These are phyloP conservation scores for Agarophyton chilense DNA, from an alignment of 23 red algal species.

Conservation along the genomic window DNA sequence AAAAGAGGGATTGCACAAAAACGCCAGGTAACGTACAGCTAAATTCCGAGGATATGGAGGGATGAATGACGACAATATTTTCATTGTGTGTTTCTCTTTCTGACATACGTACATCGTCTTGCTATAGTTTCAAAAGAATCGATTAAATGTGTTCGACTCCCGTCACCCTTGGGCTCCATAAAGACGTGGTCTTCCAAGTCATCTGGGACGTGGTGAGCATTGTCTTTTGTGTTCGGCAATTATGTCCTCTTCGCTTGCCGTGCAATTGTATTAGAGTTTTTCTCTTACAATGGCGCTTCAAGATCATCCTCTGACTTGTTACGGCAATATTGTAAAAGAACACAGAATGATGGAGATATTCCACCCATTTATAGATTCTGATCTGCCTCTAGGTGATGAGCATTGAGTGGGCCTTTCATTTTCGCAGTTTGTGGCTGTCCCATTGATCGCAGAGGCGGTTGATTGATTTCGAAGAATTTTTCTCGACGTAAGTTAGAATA, in stretches of 20 bases:
- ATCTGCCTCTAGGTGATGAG: neutral
- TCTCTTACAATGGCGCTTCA: neutral
- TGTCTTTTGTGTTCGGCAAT: neutral
- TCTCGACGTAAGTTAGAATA: neutral
- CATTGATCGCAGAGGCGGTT: neutral
- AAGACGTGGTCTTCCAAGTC: slow-evolving; percentile 40
- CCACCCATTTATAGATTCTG: neutral
- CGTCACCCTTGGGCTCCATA: slow-evolving; percentile 40
- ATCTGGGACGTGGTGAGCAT: neutral
- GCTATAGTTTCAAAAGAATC: slow-evolving; percentile 41
- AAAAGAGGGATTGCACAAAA: slow-evolving; percentile 37
- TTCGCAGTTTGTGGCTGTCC: neutral
- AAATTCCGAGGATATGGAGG: slow-evolving; percentile 22
- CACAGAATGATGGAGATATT: neutral
- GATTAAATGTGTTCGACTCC: slow-evolving; percentile 21
- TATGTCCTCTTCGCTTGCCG: neutral
- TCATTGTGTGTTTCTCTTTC: neutral
- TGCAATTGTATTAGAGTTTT: neutral
- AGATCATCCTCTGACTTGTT: slow-evolving; percentile 20
- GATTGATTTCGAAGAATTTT: neutral
- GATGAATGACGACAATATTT: slow-evolving; percentile 45
- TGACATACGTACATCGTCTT: slow-evolving; percentile 2
- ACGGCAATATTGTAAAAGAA: neutral
- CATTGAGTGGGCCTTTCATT: neutral
- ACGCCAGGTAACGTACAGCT: slow-evolving; percentile 3